phyloP scores from a whole-genome alignment of 2,329 filamentous ascomycete species.

The Colletotrichum plurivorum region DNA sequence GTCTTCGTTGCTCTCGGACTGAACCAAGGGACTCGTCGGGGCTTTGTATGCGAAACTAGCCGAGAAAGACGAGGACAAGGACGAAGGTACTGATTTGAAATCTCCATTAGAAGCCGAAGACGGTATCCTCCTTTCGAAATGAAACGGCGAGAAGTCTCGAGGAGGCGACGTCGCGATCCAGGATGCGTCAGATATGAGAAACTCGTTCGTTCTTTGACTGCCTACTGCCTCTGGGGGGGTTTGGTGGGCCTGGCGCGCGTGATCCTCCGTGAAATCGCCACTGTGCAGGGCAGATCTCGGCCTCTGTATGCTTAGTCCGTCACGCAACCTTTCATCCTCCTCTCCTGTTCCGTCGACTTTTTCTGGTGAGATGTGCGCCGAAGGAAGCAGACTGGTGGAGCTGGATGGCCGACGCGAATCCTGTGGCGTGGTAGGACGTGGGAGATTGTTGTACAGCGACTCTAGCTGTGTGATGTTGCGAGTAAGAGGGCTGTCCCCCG shows the following conservation, averaged over 20 bases:
- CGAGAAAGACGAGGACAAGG: slow-evolving; percentile 79
- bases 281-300: slow-evolving; percentile 83
- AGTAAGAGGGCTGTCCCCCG: slow-evolving; percentile 13
- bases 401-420: slow-evolving; percentile 53
- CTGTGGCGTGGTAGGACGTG: slow-evolving; percentile 52
- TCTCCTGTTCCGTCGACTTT: slow-evolving; percentile 46
- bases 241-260: slow-evolving; percentile 11
- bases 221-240: slow-evolving; percentile 18
- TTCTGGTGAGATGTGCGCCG: slow-evolving; percentile 64
- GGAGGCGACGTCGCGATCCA: slow-evolving; percentile 73
- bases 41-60: slow-evolving; percentile 88
- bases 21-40: slow-evolving; percentile 92
- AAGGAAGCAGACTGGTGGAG: slow-evolving; percentile 59
- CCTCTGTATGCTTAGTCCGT: slow-evolving; percentile 79
- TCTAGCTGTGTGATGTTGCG: slow-evolving; percentile 47
- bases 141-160: slow-evolving; percentile 63
- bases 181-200: slow-evolving; percentile 43
- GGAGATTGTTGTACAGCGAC: slow-evolving; percentile 53
- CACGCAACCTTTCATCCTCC: slow-evolving; percentile 61
- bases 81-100: slow-evolving; percentile 67
- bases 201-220: slow-evolving; percentile 26
- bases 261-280: slow-evolving; percentile 72
- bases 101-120: slow-evolving; percentile 52
- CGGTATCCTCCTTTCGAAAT: slow-evolving; percentile 53
- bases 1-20: slow-evolving; percentile 89